Evolutionary conservation across 108 stramenopile species (phyloP).

Genomic region (Nitzschia inconspicua): DNA sequence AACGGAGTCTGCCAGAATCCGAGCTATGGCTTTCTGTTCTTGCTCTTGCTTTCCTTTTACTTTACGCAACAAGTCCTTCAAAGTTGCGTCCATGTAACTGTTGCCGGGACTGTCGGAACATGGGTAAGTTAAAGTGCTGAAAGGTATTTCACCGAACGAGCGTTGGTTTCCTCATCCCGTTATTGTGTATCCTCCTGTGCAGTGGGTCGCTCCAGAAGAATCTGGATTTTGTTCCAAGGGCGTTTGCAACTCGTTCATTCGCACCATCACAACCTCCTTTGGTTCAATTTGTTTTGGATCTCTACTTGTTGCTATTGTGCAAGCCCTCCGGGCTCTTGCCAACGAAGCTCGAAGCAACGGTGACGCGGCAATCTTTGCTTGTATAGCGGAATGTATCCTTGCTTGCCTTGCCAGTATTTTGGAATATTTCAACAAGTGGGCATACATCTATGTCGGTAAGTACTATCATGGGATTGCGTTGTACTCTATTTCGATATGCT

Average conservation of each 20-base stretch:
- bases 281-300: slow-evolving; percentile 91
- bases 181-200: background rate
- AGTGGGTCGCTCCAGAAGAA: slow-evolving; percentile 84
- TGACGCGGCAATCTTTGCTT: slow-evolving; percentile 45
- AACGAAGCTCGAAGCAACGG: slow-evolving; percentile 49
- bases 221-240: slow-evolving; percentile 58
- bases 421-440: slow-evolving; percentile 88
- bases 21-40: slow-evolving; percentile 63
- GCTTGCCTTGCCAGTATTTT: slow-evolving; percentile 46
- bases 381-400: slow-evolving; percentile 67
- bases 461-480: slow-evolving; percentile 13
- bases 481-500: background rate
- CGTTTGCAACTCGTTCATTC: slow-evolving; percentile 53
- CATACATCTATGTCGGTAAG: slow-evolving; percentile 79
- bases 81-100: slow-evolving; percentile 78
- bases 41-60: slow-evolving; percentile 54
- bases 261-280: slow-evolving; percentile 79
- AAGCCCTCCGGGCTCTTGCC: slow-evolving; percentile 63
- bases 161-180: background rate
- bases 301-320: slow-evolving; percentile 82
- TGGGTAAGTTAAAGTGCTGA: slow-evolving; percentile 37
- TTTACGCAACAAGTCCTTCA: slow-evolving; percentile 75
- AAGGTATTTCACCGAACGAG: too few species aligned
- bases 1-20: too few species aligned
- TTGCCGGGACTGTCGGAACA: slow-evolving; percentile 79